phyloP scores from a whole-genome alignment of 225 moss, liverwort and hornwort species.

The Rhytidiadelphus loreus region DNA sequence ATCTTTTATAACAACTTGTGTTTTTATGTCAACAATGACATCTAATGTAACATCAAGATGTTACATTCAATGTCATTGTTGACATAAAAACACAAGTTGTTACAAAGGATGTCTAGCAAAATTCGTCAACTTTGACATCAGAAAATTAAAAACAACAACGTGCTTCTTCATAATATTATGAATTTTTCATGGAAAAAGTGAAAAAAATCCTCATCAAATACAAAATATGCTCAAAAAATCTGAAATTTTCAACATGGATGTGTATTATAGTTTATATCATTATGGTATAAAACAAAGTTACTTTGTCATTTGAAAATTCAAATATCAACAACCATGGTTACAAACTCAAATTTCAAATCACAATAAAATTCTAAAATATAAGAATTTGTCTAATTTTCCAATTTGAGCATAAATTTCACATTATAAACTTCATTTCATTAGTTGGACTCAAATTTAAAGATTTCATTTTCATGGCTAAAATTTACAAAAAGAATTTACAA shows the following conservation, averaged over 20 bases:
- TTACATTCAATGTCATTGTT: no score
- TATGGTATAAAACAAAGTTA: neutral
- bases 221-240: neutral
- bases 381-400: neutral
- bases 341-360: fast-evolving
- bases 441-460: neutral
- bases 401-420: neutral
- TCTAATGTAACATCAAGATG: no score
- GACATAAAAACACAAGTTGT: no score
- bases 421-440: neutral
- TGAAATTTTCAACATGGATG: no score
- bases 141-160: no score
- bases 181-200: neutral
- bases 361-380: neutral
- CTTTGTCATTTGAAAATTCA: fast-evolving
- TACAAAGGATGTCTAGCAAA: no score
- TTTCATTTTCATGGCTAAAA: neutral
- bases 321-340: neutral
- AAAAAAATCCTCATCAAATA: neutral
- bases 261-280: neutral
- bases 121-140: no score
- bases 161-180: no score
- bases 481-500: fast-evolving
- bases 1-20: no score
- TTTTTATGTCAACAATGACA: no score